Evolutionary conservation across 2,329 filamentous ascomycete species (phyloP), one percentile per base, ranked within the genome.

Genomic region (Ophiocordyceps unilateralis): DNA sequence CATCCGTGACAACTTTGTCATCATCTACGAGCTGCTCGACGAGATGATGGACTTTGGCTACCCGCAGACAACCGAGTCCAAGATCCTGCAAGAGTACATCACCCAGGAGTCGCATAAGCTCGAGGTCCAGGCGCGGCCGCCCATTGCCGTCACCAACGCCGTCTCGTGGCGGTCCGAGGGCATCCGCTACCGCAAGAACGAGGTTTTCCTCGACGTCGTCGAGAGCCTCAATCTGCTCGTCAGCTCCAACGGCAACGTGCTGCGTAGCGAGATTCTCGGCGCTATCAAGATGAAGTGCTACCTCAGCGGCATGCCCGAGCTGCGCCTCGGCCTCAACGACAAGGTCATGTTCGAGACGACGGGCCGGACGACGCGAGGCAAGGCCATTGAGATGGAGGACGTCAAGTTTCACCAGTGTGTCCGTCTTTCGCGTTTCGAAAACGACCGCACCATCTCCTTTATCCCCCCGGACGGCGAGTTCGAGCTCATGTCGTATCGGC

Each of bases 41-140:
- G 91, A 98, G 69, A 98, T 98, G 91, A 98, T 98, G 91, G 91
- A 98, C 65, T 98, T 98, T 70, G 91, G 91, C 49, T 95, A 98
- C 62, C 91, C 91, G 6, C 91, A 98, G 63, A 98, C 91, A 10
- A 98, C 91, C 51, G 91, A 98, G 64, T 85, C 78, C 61, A 98
- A 98, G 74, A 98, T 98, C 60, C 69, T 98, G 47, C 91, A 98
- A 64, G 91, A 98, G 69, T 94, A 94, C 68, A 98, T 98, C 60
- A 98, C 91, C 36, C 91, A 98, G 64, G 91, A 98, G 65, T 95
- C 88, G 43, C 91, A 98, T 70, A 96, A 96, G 66, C 78, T 98
- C 47, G 91, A 98, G 62, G 81, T 96, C 45, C 89, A 95, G 66
- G 89, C 91, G 28, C 80, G 91, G 10, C 89, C 91, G 36, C 91